Percentiles rank a stretch among this genome's conserved stretches.
Conservation (phyloP, 2,329 filamentous ascomycete genomes). For the Neophaeococcomyces aloes region DNA sequence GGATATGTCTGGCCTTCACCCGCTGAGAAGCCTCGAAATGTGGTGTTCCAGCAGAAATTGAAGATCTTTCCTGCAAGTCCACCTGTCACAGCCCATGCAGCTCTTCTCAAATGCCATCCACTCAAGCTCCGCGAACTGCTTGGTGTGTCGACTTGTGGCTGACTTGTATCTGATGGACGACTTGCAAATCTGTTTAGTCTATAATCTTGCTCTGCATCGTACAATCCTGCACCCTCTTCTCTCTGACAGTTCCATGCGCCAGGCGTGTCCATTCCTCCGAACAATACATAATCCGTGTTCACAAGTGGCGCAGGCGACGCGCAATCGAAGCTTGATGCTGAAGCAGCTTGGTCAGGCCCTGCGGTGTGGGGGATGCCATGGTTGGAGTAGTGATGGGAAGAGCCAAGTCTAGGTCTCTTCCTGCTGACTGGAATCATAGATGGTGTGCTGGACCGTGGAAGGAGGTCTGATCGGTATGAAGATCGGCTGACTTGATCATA, state of each 20-base stretch:
- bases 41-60: slow-evolving; percentile 64
- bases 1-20: slow-evolving; percentile 67
- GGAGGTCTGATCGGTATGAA: not conserved
- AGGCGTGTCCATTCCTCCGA: slow-evolving; percentile 26
- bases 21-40: slow-evolving; percentile 74
- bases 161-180: slow-evolving; percentile 16
- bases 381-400: slow-evolving; percentile 3
- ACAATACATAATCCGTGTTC: slow-evolving; percentile 30
- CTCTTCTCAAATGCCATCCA: slow-evolving; percentile 28
- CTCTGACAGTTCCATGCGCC: slow-evolving; percentile 20
- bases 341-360: not conserved
- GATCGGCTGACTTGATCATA: slow-evolving; percentile 1
- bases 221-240: slow-evolving; percentile 19
- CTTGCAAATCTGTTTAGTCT: slow-evolving; percentile 31
- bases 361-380: not conserved
- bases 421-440: slow-evolving; percentile 2
- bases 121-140: slow-evolving; percentile 7
- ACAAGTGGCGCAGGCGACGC: slow-evolving; percentile 29
- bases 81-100: slow-evolving; percentile 34
- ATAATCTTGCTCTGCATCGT: slow-evolving; percentile 30
- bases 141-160: not conserved
- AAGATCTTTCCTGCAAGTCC: slow-evolving; percentile 58
- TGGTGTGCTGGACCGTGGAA: not conserved
- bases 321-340: slow-evolving; percentile 8
- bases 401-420: slow-evolving; percentile 2